Percentiles rank a stretch among this genome's conserved stretches.
Conservation (phyloP, 352 stramenopile species). For the Pythium vanterpoolii region DNA sequence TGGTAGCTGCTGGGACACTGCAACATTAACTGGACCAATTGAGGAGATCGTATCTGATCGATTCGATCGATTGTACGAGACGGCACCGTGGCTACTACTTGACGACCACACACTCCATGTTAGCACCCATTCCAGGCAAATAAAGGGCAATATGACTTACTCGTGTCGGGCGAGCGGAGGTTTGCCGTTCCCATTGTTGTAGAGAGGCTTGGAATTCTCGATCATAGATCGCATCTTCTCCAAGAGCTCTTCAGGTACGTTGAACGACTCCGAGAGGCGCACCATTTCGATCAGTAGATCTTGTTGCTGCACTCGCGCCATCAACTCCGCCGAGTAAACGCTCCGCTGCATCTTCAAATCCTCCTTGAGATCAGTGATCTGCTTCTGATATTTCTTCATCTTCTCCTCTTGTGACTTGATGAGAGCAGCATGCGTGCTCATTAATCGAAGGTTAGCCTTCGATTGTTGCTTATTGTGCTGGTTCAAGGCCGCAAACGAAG, state of each 20-base stretch:
- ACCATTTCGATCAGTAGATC: conserved; percentile 46
- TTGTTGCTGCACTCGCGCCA: conserved; percentile 62
- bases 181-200: conserved; percentile 23
- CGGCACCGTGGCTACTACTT: conserved; percentile 11
- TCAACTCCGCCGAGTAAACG: conserved; percentile 76
- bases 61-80: conserved; percentile 36
- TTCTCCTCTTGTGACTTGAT: conserved; percentile 89
- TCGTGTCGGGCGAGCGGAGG: conserved; percentile 19
- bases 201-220: conserved; percentile 36
- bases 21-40: conserved; percentile 55
- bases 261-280: conserved; percentile 50
- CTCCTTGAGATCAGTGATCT: conserved; percentile 78
- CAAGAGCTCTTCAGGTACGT: conserved; percentile 41
- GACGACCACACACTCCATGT: not conserved
- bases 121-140: not conserved
- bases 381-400: conserved; percentile 89
- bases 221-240: conserved; percentile 51
- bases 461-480: conserved; percentile 94
- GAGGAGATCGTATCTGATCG: conserved; percentile 67
- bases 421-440: conserved; percentile 80
- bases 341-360: conserved; percentile 77
- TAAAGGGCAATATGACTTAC: conserved; percentile 8
- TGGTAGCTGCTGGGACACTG: conserved; percentile 34
- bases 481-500: conserved; percentile 90
- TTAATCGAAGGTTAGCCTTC: conserved; percentile 89